Base-by-base conservation (phyloP, 139 green algal genomes). In the Klebsormidium nitens region DNA sequence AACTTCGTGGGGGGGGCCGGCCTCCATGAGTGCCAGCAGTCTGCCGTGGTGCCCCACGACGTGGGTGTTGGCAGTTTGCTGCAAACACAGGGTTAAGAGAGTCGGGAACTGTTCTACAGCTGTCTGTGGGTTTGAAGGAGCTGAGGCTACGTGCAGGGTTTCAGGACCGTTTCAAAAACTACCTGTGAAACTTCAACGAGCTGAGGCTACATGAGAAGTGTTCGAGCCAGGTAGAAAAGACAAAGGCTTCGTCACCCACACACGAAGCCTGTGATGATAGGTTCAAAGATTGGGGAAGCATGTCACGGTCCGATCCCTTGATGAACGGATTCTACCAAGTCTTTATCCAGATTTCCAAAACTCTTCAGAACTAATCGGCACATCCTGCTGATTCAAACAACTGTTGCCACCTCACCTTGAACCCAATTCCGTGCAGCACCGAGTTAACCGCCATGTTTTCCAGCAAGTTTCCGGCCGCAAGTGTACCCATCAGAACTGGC, bases 11-110 rank as follows among this genome's bases (percentile, higher is more conserved):
- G 89, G 88, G 57, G 87, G 37, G 63, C 88, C 82, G 5, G 81
- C 87, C 67, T 95, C 89, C 37, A 91, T 74, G 35, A 95, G 77
- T 3, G 86, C 82, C 69, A 95, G 82, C 59, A 95, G 74, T 28
- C 75, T 66, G 5, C 76, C 76, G 2, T 83, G 84, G 48, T 93
- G 87, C 59, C 56, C 85, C 1, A 81, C 79, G 26, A 95, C 59
- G 1, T 83, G 72, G 0, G 86, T 93, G 83, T 95, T 95, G 50
- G 60, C 84, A 1, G 74, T 81, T 3, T 28, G 11, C 49, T 59
- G 6, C 49, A n/a, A 59, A 2, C n/a, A n/a, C n/a, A n/a, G n/a
- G n/a, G n/a, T n/a, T n/a, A n/a, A n/a, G n/a, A n/a, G n/a, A n/a
- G n/a, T n/a, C n/a, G n/a, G n/a, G n/a, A n/a, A n/a, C n/a, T n/a